Base-by-base conservation (phyloP, 306 rosid genomes). In the Crotalaria pallida region DNA sequence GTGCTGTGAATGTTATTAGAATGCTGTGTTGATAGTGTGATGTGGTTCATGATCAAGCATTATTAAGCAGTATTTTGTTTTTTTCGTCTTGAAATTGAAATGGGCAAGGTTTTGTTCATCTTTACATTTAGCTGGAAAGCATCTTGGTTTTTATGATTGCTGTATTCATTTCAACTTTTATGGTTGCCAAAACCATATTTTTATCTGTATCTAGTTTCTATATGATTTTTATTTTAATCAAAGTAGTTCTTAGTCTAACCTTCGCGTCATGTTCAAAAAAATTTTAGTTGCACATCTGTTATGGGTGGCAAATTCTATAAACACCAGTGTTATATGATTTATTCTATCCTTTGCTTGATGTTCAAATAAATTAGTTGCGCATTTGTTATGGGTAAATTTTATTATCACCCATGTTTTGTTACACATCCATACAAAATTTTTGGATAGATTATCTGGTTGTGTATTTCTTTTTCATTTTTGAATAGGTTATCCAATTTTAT, bases 11-110 rank as follows among this genome's bases (percentile, higher is more conserved):
- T 79, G 69, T 80, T 84, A 69, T 67, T 59, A 62, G 83, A 79
- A 73, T 79, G 77, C 86, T 85, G 84, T 86, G 86, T 80, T 76
- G 77, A 87, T 89, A 88, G 98, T 81, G 88, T 89, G 90, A 78
- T 78, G 81, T 66, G 80, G 83, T 49, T 81, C 83, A 45, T 74
- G 65, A 77, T 78, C 78, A 81, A 82, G 82, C 96, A 74, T 83
- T 75, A 65, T 62, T 78, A 80, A 72, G 86, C 83, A 82, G 88
- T 84, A 64, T 81, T 76, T 85, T 73, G 83, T 81, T 82, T 78
- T 78, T 68, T 82, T 72, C 56, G 73, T 63, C 81, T 62, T 83
- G 78, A 67, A 78, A 62, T 73, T 82, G 80, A 58, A 73, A 72
- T 79, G 86, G 96, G 92, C 88, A 89, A 81, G 84, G 83, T 81